phyloP scores from a whole-genome alignment of 257 asterid species.

The Ophiorrhiza pumila region DNA sequence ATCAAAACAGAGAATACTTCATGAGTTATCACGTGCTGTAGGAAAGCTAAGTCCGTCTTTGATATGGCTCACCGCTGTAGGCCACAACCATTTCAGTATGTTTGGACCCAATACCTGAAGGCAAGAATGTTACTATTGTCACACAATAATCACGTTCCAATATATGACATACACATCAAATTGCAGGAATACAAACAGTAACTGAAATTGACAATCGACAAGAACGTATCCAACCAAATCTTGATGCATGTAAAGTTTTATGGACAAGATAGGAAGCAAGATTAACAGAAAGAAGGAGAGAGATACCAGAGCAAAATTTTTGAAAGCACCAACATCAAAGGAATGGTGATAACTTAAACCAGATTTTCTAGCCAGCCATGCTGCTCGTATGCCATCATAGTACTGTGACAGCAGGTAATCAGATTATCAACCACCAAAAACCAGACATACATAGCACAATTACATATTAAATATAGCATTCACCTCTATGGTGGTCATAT shows the following conservation, averaged over 20 bases:
- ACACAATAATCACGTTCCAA: not conserved
- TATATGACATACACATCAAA: not conserved
- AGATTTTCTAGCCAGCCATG: slow-evolving; percentile 92
- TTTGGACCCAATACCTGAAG: slow-evolving; percentile 81
- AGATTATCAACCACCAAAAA: not conserved
- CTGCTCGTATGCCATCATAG: slow-evolving; percentile 70
- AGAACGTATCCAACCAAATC: not conserved
- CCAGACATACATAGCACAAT: not conserved
- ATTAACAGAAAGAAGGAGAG: slow-evolving; percentile 26
- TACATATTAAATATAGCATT: not conserved
- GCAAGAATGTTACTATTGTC: not conserved
- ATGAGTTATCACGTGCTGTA: slow-evolving; percentile 40
- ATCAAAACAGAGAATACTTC: not conserved
- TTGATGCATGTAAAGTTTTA: not conserved
- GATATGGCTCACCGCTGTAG: slow-evolving; percentile 63
- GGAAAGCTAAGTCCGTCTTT: slow-evolving; percentile 85
- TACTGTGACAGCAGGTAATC: slow-evolving; percentile 41
- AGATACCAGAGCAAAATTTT: slow-evolving; percentile 60
- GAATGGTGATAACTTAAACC: slow-evolving; percentile 75
- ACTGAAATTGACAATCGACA: not conserved
- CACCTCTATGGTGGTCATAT: slow-evolving; percentile 95
- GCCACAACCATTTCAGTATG: slow-evolving; percentile 83
- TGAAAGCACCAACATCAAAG: slow-evolving; percentile 68
- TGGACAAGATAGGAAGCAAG: not conserved
- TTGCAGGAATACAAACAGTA: not conserved